These are phyloP conservation scores for Myotisia sp. DNA, from an alignment of 2,329 filamentous ascomycete species.

Conservation along the genomic window DNA sequence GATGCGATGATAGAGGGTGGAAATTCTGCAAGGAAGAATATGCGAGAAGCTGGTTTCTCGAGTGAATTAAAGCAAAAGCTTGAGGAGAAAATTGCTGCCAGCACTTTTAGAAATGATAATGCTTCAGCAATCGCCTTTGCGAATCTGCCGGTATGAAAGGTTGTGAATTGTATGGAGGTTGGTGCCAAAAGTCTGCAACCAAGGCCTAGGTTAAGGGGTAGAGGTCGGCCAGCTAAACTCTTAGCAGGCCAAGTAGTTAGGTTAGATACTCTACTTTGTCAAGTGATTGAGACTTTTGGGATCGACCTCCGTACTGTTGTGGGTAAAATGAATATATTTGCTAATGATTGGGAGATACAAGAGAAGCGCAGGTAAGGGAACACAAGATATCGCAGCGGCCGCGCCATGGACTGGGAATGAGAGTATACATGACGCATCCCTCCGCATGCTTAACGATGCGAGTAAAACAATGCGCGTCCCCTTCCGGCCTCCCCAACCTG, in stretches of 20 bases:
- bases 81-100: constrained; percentile 44
- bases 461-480: constrained; percentile 41
- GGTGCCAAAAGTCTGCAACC: constrained; percentile 1
- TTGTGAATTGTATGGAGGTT: constrained; percentile 2
- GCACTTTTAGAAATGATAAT: constrained; percentile 41
- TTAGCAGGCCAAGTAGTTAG: no score
- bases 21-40: constrained; percentile 39
- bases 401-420: constrained; percentile 70
- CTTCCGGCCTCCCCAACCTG: constrained; percentile 26
- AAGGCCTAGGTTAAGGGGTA: no score
- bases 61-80: constrained; percentile 45
- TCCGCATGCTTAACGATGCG: constrained; percentile 62
- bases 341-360: no score
- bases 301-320: no score
- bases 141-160: constrained; percentile 34
- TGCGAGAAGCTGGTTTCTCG: constrained; percentile 49
- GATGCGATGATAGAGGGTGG: constrained; percentile 43
- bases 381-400: constrained; percentile 52
- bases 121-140: constrained; percentile 40
- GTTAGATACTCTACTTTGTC: no score
- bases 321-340: constrained; percentile 14
- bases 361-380: constrained; percentile 52
- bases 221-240: no score
- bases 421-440: constrained; percentile 54
- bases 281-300: no score